Evolutionary conservation across 177 flowering plant species (phyloP).

Genomic region (Telopea speciosissima): DNA sequence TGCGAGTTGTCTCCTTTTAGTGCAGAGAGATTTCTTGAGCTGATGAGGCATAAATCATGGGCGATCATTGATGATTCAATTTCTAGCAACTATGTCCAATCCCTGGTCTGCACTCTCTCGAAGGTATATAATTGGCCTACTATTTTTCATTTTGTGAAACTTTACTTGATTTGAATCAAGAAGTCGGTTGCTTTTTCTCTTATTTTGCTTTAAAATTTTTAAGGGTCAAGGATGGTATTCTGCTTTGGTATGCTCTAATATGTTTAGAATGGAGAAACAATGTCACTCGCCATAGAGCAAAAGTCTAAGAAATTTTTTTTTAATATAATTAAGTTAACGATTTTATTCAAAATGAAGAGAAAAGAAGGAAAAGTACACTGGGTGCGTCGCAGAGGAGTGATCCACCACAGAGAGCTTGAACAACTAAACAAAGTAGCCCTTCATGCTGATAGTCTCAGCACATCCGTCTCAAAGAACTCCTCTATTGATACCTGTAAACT

Average conservation of each 20-base stretch:
- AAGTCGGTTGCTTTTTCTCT: background rate
- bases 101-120: slow-evolving; percentile 81
- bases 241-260: background rate
- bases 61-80: slow-evolving; percentile 90
- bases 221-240: background rate
- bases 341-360: no score
- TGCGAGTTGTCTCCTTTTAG: slow-evolving; percentile 64
- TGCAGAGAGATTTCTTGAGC: slow-evolving; percentile 53
- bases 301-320: background rate
- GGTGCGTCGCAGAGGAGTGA: no score
- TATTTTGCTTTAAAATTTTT: background rate
- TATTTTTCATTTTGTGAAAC: background rate
- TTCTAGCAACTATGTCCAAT: slow-evolving; percentile 88
- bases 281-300: background rate
- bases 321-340: no score
- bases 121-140: slow-evolving; percentile 34
- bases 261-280: background rate
- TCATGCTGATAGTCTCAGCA: no score
- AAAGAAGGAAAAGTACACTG: no score
- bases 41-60: slow-evolving; percentile 79
- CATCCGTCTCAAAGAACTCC: no score
- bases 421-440: no score
- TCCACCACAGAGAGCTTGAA: no score
- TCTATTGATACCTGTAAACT: no score
- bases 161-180: background rate